Percentiles rank a stretch among this genome's conserved stretches.
These are phyloP conservation scores for Stagonosporopsis cucurbitacearum DNA, from an alignment of 2,329 filamentous ascomycete genomes.

Conservation along the genomic window DNA sequence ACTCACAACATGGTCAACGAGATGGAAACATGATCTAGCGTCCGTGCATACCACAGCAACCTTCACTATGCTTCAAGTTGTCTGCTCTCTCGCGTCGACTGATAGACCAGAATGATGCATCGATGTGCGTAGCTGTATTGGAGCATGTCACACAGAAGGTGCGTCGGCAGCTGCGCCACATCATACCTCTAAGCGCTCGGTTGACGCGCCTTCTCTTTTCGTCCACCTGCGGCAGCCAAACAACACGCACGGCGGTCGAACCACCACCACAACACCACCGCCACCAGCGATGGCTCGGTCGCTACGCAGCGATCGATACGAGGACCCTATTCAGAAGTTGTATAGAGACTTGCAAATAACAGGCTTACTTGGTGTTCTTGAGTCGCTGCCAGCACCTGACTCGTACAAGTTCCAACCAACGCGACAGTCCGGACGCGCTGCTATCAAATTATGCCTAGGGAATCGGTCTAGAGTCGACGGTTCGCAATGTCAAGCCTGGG, in stretches of 20 bases:
- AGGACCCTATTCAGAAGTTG: neutral
- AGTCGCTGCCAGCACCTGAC: slow-evolving; percentile 4
- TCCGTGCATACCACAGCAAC: neutral
- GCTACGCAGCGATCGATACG: neutral
- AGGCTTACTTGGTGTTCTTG: neutral
- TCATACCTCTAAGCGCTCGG: slow-evolving; percentile 1
- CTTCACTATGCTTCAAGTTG: neutral
- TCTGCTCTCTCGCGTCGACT: neutral
- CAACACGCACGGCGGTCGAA: neutral
- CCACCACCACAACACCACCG: slow-evolving; percentile 2
- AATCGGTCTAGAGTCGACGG: neutral
- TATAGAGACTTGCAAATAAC: neutral
- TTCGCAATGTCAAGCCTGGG: slow-evolving; percentile 3
- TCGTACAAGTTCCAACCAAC: neutral
- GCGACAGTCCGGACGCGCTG: neutral
- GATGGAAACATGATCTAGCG: neutral
- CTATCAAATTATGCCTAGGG: neutral
- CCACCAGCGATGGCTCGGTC: neutral
- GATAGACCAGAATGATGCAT: neutral
- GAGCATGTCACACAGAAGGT: neutral
- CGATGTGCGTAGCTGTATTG: neutral
- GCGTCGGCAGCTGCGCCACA: neutral
- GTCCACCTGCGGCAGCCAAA: slow-evolving; percentile 5
- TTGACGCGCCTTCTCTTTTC: slow-evolving; percentile 7
- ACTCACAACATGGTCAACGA: neutral